Conservation (phyloP, 129 eudicot species). For the Chrysanthemum lavandulifolium region DNA sequence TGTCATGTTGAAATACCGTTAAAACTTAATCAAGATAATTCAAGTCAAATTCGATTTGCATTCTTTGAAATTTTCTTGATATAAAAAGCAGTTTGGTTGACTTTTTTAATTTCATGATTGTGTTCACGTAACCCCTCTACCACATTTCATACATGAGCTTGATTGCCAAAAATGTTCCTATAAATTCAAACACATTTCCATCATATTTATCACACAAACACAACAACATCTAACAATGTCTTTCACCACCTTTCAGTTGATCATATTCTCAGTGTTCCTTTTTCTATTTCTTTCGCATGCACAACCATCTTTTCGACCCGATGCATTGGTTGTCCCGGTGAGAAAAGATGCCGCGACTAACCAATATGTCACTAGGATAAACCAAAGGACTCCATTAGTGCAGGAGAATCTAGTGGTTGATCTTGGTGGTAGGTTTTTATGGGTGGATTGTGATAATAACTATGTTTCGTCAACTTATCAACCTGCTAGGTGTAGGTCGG, state of each 20-base stretch:
- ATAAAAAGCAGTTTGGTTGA: background rate
- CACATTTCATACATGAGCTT: constrained; percentile 1
- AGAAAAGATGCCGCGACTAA: constrained; percentile 56
- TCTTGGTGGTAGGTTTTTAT: constrained; percentile 54
- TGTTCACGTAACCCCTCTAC: constrained; percentile 31
- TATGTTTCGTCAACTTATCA: constrained; percentile 55
- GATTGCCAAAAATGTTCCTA: constrained; percentile 3
- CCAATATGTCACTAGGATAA: constrained; percentile 55
- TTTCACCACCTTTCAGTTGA: constrained; percentile 5
- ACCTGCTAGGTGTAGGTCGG: constrained; percentile 46
- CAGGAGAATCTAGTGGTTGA: constrained; percentile 46
- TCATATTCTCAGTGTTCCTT: constrained; percentile 24
- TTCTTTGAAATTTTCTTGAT: background rate
- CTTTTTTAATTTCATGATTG: constrained; percentile 12
- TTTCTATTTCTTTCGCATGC: constrained; percentile 27
- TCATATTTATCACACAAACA: constrained; percentile 12
- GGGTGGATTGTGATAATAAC: constrained; percentile 55
- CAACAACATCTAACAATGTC: constrained; percentile 19
- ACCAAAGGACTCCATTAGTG: constrained; percentile 55
- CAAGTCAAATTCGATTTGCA: constrained; percentile 28
- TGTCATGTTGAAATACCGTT: background rate
- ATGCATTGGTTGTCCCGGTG: constrained; percentile 56
- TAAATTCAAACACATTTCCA: constrained; percentile 12
- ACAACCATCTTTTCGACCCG: constrained; percentile 55
- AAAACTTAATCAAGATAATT: background rate